Evolutionary conservation across 2,329 filamentous ascomycete species (phyloP), one percentile per base, ranked within the genome.

Genomic region (Colletotrichum costaricense): DNA sequence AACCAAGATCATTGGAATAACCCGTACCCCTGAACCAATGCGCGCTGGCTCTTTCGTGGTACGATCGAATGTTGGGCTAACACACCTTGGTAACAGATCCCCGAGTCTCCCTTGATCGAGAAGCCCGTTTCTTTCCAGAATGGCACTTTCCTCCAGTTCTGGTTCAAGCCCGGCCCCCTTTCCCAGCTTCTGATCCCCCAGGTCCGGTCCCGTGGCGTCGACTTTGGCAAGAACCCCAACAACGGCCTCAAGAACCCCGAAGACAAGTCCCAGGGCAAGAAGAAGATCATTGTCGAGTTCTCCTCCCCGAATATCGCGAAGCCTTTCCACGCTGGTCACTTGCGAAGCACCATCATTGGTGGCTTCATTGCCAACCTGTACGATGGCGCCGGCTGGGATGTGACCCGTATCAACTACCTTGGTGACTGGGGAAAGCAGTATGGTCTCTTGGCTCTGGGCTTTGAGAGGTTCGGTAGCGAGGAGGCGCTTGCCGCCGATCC

Each of bases 261-360:
- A 26, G 88, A 94, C 79, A 87, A 90, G 8, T 87, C 85, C 64
- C 86, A 88, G 72, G 91, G 89, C 74, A 86, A 86, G 77, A 94
- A 94, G 86, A 89, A 88, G 74, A 88, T 91, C 54, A 89, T 97
- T 64, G 89, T 97, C 78, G 94, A 97, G 79, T 97, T 96, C 82
- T 95, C 93, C 8, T 95, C 93, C 8, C 94, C 94, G 63, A 97
- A 97, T 81, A 95, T 97, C 73, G 94, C 94, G 58, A 96, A 96
- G 84, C 94, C 93, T 28, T 95, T 95, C 85, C 93, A 95, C 80
- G 93, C 93, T 52, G 93, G 93, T 14, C 93, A 95, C 82, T 85
- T 95, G 78, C 88, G 93, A 78, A 93, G 91, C 77, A 95, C 93
- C 49, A 95, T 95, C 79, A 95, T 95, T 74, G 93, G 93, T 62